Evolutionary conservation across 1,284 basidiomycete genomes (phyloP).

Genomic region (Puccinia triticina): DNA sequence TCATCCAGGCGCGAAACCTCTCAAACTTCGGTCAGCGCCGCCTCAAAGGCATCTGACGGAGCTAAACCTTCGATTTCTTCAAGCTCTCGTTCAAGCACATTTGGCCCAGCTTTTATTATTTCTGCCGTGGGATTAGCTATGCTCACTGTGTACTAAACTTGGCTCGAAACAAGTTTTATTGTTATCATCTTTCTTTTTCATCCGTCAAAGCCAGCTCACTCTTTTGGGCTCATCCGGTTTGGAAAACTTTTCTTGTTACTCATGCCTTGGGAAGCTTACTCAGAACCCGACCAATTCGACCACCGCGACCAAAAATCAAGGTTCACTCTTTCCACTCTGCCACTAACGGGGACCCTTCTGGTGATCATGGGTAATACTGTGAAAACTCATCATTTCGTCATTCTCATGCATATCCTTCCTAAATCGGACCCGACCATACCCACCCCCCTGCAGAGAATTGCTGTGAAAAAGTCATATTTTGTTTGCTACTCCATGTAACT

Average conservation of each 20-base stretch:
- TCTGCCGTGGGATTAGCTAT: not conserved
- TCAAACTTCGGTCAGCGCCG: not conserved
- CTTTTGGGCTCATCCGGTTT: not conserved
- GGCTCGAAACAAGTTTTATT: not conserved
- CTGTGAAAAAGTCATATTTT: constrained; percentile 2
- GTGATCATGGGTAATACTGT: not conserved
- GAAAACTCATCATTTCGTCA: not conserved
- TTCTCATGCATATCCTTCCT: not conserved
- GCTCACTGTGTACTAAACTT: not conserved
- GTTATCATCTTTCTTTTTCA: not conserved
- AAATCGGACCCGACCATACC: not conserved
- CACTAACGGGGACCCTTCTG: not conserved
- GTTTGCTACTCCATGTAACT: not conserved
- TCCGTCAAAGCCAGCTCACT: not conserved
- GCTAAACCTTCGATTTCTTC: not conserved
- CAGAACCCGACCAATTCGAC: too few species aligned
- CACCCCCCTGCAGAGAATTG: not conserved
- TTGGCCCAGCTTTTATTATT: not conserved
- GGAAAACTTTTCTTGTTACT: not conserved
- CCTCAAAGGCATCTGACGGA: not conserved
- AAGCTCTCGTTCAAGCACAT: not conserved
- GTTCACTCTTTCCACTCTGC: not conserved
- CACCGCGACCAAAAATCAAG: not conserved
- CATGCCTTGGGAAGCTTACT: not conserved
- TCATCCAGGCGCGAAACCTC: not conserved